These are phyloP conservation scores for Trichosanthes truncata DNA, from an alignment of 306 rosid genomes.

Conservation along the genomic window DNA sequence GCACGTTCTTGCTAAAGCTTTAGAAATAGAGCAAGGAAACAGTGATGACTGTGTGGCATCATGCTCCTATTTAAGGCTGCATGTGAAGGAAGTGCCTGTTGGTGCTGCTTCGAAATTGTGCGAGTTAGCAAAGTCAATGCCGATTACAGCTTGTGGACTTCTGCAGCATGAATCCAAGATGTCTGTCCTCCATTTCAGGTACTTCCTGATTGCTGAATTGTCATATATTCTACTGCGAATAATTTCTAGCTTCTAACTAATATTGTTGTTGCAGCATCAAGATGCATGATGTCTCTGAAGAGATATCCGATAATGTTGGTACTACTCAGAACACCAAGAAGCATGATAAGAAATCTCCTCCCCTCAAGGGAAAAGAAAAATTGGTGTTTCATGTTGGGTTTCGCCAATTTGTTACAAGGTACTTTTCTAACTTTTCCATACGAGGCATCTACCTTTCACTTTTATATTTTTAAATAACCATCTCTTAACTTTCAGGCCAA, in stretches of 20 bases:
- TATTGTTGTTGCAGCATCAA: conserved; percentile 49
- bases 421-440: not conserved
- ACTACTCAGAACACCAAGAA: conserved; percentile 35
- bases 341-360: conserved; percentile 55
- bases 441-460: not conserved
- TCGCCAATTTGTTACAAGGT: conserved; percentile 94
- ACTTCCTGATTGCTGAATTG: conserved; percentile 10
- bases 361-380: conserved; percentile 86
- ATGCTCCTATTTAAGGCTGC: conserved; percentile 61
- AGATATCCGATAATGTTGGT: not conserved
- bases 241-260: not conserved
- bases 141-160: conserved; percentile 76
- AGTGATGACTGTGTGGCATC: conserved; percentile 46
- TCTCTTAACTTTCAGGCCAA: conserved; percentile 46
- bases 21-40: conserved; percentile 46
- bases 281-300: conserved; percentile 42
- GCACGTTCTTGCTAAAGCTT: conserved; percentile 70
- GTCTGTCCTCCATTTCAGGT: conserved; percentile 97
- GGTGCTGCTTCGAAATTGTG: conserved; percentile 54
- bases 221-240: not conserved
- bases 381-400: conserved; percentile 86
- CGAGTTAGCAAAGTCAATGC: conserved; percentile 24
- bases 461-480: not conserved
- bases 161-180: conserved; percentile 89
- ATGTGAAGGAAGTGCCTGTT: conserved; percentile 61